These are phyloP conservation scores for Marchantia paleacea DNA, from an alignment of 225 moss, liverwort and hornwort genomes.

Conservation along the genomic window DNA sequence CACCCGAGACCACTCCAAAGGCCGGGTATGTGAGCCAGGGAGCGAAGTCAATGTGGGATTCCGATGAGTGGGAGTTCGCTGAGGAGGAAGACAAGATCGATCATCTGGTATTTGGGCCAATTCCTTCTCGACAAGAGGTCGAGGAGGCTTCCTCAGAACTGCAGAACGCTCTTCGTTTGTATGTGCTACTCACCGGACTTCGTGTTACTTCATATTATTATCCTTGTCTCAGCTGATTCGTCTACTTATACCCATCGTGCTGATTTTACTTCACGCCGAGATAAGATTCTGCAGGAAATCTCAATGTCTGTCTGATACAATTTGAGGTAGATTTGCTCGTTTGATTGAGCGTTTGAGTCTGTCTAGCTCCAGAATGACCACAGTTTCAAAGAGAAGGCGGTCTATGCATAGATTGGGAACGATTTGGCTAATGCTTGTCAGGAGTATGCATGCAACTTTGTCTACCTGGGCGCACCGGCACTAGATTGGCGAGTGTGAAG, in stretches of 20 bases:
- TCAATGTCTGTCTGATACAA: neutral
- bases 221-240: neutral
- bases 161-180: constrained; percentile 75
- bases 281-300: neutral
- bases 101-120: constrained; percentile 71
- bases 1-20: constrained; percentile 41
- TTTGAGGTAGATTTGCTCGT: neutral
- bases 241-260: neutral
- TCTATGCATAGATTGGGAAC: no score
- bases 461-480: neutral
- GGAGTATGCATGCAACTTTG: no score
- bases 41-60: constrained; percentile 61
- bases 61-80: constrained; percentile 87
- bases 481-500: neutral
- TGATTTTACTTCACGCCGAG: neutral
- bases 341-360: neutral
- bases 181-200: constrained; percentile 10
- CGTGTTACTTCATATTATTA: neutral
- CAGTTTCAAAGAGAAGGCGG: neutral
- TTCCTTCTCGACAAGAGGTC: constrained; percentile 60
- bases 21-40: constrained; percentile 42
- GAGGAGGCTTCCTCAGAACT: constrained; percentile 85
- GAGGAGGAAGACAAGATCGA: constrained; percentile 81
- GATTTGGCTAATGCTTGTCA: no score
- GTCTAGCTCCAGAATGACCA: neutral